Evolutionary conservation across 352 stramenopile genomes (phyloP).

Genomic region (Phytopythium vexans): DNA sequence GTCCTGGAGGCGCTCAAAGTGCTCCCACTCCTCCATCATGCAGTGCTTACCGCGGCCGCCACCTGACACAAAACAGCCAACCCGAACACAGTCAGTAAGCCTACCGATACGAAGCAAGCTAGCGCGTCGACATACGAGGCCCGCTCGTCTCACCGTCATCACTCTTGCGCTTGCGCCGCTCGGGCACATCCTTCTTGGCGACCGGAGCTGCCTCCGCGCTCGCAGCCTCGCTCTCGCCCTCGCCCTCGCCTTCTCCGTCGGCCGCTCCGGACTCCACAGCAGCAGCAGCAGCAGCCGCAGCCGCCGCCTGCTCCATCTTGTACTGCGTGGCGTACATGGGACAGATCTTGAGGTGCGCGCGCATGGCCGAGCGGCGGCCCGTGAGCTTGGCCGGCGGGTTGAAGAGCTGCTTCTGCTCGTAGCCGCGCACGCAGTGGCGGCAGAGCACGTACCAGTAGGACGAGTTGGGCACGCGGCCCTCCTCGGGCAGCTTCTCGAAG

Average conservation of each 20-base stretch:
- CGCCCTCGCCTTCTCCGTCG: background rate
- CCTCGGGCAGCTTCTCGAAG: constrained; percentile 66
- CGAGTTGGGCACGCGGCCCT: constrained; percentile 69
- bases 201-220: background rate
- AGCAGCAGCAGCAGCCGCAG: constrained; percentile 17
- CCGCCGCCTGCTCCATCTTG: constrained; percentile 42
- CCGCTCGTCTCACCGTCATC: constrained; percentile 28
- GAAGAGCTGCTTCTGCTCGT: constrained; percentile 64
- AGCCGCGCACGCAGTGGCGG: constrained; percentile 61
- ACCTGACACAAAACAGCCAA: constrained; percentile 6
- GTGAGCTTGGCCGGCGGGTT: constrained; percentile 56
- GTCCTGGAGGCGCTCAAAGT: constrained; percentile 72
- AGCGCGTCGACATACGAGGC: constrained; percentile 14
- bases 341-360: constrained; percentile 69
- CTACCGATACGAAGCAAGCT: background rate
- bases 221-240: background rate
- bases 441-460: constrained; percentile 83
- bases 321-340: constrained; percentile 68
- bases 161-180: constrained; percentile 55
- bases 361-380: constrained; percentile 71
- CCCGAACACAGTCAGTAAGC: constrained; percentile 1
- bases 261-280: background rate
- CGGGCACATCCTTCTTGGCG: constrained; percentile 14
- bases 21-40: constrained; percentile 82
- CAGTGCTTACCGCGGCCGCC: constrained; percentile 69